These are phyloP conservation scores for Aspergillus carlsbadensis DNA, from an alignment of 495 filamentous ascomycete genomes.

Conservation along the genomic window DNA sequence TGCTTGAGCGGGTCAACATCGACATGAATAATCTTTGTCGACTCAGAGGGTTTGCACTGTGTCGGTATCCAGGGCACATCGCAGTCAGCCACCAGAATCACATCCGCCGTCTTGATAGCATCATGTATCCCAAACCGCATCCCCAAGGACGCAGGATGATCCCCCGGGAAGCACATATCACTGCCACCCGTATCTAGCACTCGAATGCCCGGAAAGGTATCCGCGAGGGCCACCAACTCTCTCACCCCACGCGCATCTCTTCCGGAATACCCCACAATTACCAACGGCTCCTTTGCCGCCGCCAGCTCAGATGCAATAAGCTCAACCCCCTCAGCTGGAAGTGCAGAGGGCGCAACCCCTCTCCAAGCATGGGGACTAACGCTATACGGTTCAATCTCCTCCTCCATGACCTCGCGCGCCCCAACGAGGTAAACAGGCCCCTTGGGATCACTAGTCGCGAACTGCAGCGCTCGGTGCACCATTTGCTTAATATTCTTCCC, in stretches of 20 bases:
- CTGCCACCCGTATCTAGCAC: constrained; percentile 88
- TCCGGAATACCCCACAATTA: constrained; percentile 83
- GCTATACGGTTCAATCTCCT: constrained; percentile 80
- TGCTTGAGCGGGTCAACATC: constrained; percentile 87
- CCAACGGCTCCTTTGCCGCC: constrained; percentile 69
- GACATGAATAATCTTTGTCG: constrained; percentile 73
- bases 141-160: constrained; percentile 73
- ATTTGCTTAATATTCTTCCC: constrained; percentile 92
- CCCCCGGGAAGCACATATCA: constrained; percentile 93
- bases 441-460: constrained; percentile 75
- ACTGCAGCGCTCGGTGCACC: constrained; percentile 86
- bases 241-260: constrained; percentile 67
- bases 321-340: constrained; percentile 64
- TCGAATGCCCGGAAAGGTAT: constrained; percentile 73
- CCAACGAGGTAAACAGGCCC: constrained; percentile 86
- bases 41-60: constrained; percentile 50
- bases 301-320: constrained; percentile 70
- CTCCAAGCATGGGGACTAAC: constrained; percentile 75
- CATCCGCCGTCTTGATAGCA: constrained; percentile 71
- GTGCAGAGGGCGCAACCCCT: constrained; percentile 70
- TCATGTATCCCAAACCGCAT: constrained; percentile 76
- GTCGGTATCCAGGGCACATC: constrained; percentile 77
- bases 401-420: constrained; percentile 87
- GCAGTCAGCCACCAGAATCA: constrained; percentile 84
- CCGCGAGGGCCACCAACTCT: constrained; percentile 74